Conservation (phyloP, 2,329 filamentous ascomycete genomes). For the Lasiodiplodia gonubiensis region DNA sequence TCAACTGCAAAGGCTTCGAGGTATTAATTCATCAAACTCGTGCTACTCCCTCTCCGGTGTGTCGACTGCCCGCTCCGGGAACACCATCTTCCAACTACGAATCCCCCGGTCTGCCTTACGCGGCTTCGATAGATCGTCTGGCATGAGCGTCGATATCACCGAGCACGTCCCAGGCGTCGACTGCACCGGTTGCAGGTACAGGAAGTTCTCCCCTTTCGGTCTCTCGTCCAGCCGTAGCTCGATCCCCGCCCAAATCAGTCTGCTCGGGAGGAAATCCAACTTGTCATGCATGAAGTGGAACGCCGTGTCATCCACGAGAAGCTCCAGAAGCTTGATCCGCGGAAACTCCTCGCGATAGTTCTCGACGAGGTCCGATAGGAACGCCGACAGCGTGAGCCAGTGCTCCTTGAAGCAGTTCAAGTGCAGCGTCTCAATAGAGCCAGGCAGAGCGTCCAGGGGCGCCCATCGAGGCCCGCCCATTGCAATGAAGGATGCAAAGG, state of each 20-base stretch:
- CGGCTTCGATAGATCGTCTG: background rate
- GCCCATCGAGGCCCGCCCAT: constrained; percentile 7
- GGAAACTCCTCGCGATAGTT: constrained; percentile 17
- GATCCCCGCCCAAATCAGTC: constrained; percentile 11
- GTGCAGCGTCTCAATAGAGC: background rate
- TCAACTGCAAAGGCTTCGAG: too few relatives aligned
- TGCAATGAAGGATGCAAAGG: constrained; percentile 5
- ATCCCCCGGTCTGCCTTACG: background rate
- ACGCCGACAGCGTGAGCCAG: constrained; percentile 14
- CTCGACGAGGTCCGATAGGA: constrained; percentile 12
- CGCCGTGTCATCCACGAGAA: constrained; percentile 10
- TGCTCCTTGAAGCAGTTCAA: constrained; percentile 11
- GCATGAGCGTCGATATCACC: background rate
- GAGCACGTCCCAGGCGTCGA: background rate
- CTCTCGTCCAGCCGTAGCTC: constrained; percentile 10
- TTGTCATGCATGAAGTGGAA: constrained; percentile 22
- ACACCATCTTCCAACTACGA: constrained; percentile 1
- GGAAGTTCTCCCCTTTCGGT: constrained; percentile 5
- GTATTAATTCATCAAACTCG: too few relatives aligned
- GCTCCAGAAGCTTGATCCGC: background rate
- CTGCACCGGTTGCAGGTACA: background rate
- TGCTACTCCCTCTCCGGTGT: background rate
- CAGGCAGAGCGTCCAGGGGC: constrained; percentile 1
- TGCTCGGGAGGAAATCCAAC: constrained; percentile 15
- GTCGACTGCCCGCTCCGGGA: background rate